Evolutionary conservation across 352 stramenopile species (phyloP), one percentile per base, ranked within the genome.

Genomic region (Globisporangium yorkense): DNA sequence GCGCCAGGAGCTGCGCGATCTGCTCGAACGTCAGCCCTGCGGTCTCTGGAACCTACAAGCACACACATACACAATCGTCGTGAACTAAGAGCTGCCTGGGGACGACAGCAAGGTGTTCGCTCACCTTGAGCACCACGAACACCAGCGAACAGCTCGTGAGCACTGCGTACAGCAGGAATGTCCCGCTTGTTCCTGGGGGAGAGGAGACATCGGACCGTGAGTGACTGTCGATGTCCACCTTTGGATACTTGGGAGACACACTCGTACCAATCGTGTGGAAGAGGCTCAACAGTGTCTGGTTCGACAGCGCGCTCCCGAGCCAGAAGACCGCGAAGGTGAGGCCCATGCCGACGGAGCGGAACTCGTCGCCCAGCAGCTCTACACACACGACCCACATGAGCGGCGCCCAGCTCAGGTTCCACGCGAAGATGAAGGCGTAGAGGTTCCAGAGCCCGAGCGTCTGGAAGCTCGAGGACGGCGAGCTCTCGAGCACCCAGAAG

Each of bases 361-460:
- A 64, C n/a, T 87, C 76, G 54, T 87, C 72, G 5, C 77, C 75
- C 3, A 90, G 64, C 13, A 90, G 39, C 50, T 88, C 80, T 8
- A 76, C 81, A 60, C 80, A 86, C 43, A 88, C 69, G 53, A 90
- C 80, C 74, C 75, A 87, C 80, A 90, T 90, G 51, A 88, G 62
- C 39, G 80, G 80, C 5, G 80, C 76, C 80, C 77, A 89, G 59
- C 80, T 89, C 27, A 88, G 54, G 56, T 89, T 89, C 77, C 80
- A 88, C 24, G 77, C 76, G 49, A 75, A 89, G 56, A 89, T 89
- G 47, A 88, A 88, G 8, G 73, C 39, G 56, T 88, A 89, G 7
- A 88, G 68, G n/a, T 74, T 85, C 71, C 67, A 82, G 56, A 83
- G 69, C 2, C 77, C 76, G 13, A 87, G 57, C 2, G 48, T 75